Base-by-base conservation (phyloP, 805 yeast species). In the Clavispora asparagi region DNA sequence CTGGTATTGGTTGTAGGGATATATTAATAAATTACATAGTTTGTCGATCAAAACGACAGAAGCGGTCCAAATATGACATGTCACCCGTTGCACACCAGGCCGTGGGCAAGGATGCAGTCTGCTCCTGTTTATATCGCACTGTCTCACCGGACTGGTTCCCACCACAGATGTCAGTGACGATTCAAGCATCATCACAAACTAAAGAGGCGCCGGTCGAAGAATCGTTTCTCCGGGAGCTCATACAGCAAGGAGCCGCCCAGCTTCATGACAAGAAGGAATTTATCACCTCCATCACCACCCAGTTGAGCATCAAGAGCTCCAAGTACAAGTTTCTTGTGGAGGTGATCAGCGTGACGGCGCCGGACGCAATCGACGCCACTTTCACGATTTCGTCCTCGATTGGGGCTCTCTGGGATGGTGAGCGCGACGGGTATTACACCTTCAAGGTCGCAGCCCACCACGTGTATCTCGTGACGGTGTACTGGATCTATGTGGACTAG, bases 331-430 rank as follows among this genome's bases (percentile, higher is more conserved):
- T 79, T 60, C 56, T 82, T 37, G 73, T 79, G 12, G 76, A 72
- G 39, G 57, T 71, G 3, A 73, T 79, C 17, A 52, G 55, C 2
- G 48, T 81, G 5, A 54, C 51, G 9, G 50, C 60, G 17, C 47
- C 51, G 11, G 13, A 39, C 10, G 51, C 53, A 1, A 39, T 41
- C 13, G 57, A 63, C 17, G 55, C 58, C 5, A 57, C 57, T 23
- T 46, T 63, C 37, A 41, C 41, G 10, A 52, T 74, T 16, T 52
- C 62, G 3, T 64, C 74, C 9, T 61, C 69, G 6, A 65, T 79
- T 41, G 84, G 83, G 10, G 75, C 83, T 0, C 64, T 74, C 5
- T 82, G 87, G 86, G 81, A 81, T 50, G 57, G 66, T 8, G 62
- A 65, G 11, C 78, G 69, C 40, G 89, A 83, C 59, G 87, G 87